A percentile compares a stretch with the other conserved stretches of the same genome.
phyloP scores from a whole-genome alignment of 2,329 filamentous ascomycete genomes.

The Alternaria sp. region DNA sequence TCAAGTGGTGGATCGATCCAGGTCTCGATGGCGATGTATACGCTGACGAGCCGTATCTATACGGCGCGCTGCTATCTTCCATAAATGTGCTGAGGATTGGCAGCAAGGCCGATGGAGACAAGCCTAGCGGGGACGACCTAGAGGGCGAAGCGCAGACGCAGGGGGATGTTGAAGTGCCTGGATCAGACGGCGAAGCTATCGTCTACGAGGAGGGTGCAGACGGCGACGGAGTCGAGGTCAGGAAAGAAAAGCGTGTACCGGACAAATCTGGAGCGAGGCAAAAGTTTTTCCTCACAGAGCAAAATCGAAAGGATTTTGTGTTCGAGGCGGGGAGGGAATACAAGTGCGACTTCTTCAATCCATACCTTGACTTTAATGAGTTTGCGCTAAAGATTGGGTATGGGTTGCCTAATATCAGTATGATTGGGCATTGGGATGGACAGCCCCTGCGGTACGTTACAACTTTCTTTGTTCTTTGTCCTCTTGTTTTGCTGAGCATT shows the following conservation, averaged over 20 bases:
- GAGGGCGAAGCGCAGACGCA: slow-evolving; percentile 56
- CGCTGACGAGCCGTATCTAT: slow-evolving; percentile 84
- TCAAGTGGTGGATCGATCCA: slow-evolving; percentile 91
- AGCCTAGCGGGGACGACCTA: slow-evolving; percentile 42
- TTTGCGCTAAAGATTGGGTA: slow-evolving; percentile 67
- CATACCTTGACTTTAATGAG: slow-evolving; percentile 86
- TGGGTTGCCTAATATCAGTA: slow-evolving; percentile 73
- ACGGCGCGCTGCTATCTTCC: slow-evolving; percentile 79
- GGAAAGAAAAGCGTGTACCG: slow-evolving; percentile 54
- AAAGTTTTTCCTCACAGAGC: slow-evolving; percentile 67
- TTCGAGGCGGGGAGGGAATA: slow-evolving; percentile 71
- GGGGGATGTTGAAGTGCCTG: slow-evolving; percentile 57
- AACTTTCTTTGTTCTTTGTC: not conserved
- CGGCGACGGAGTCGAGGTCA: slow-evolving; percentile 53
- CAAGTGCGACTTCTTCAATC: slow-evolving; percentile 83
- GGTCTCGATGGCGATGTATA: slow-evolving; percentile 90
- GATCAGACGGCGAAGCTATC: slow-evolving; percentile 54
- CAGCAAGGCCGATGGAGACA: slow-evolving; percentile 26
- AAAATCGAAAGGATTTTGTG: slow-evolving; percentile 63
- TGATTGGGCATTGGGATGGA: slow-evolving; percentile 82
- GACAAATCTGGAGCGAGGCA: slow-evolving; percentile 57
- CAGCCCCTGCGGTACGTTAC: slow-evolving; percentile 71
- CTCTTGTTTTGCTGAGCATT: not conserved
- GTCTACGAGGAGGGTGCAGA: slow-evolving; percentile 62
- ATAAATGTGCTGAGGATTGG: slow-evolving; percentile 82